Evolutionary conservation across 129 eudicot genomes (phyloP), one percentile per base, ranked within the genome.

Genomic region (Pulicaria dysenterica): DNA sequence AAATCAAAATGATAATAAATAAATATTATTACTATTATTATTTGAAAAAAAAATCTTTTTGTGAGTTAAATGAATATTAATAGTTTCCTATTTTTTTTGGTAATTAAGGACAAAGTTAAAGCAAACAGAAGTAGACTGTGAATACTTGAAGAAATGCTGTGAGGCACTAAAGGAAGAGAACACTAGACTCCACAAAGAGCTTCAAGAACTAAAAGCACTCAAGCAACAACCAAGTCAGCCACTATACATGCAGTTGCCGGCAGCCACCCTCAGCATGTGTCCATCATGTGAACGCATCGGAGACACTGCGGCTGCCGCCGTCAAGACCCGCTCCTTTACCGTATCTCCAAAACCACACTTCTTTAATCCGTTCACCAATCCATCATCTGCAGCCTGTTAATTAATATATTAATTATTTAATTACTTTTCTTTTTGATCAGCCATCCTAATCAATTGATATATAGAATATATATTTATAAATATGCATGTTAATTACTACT

Each of bases 91-190:
- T 79, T 19, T 24, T 5, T 34, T 37, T 5, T 31, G 11, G 41
- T 37, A 62, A 42, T 24, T 24, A 24, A 92, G 98, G 87, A 92
- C 98, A 38, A 92, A 92, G 82, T 79, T 92, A 70, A 92, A 92
- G 86, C 98, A 92, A 83, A 92, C 98, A 37, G 98, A 92, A 80
- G 92, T 92, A 49, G 98, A 92, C 71, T 92, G 95, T 55, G 96
- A 92, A 77, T 82, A 81, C 73, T 77, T 87, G 85, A 92, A 92
- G 84, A 92, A 85, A 76, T 92, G 87, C 51, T 92, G 98, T 53
- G 98, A 92, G 37, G 80, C 96, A 11, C 69, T 92, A 49, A 92
- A 90, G 17, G 95, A 92, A 19, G 98, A 92, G 48, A 92, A 92
- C 75, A 83, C 84, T 36, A 79, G 90, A 85, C 95, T 92, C 16